Evolutionary conservation across 78 protist genomes (phyloP).

Genomic region (Dictyostelium intermedium): DNA sequence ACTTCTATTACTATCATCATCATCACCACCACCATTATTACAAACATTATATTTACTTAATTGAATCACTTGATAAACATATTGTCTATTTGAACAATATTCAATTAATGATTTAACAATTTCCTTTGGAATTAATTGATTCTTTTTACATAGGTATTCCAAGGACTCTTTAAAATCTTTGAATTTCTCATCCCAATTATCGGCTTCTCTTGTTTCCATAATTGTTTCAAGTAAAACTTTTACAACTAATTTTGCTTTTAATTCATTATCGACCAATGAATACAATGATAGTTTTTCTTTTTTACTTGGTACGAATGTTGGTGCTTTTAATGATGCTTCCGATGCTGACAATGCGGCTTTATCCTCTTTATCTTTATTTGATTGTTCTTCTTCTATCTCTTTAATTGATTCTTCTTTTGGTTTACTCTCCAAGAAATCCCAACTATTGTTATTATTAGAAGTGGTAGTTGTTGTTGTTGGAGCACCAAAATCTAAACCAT

Average conservation of each 20-base stretch:
- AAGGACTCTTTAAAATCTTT: neutral
- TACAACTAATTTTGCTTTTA: slow-evolving; percentile 28
- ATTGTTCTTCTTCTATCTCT: neutral
- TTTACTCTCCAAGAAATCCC: neutral
- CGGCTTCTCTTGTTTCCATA: neutral
- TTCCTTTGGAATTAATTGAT: neutral
- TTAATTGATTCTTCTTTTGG: neutral
- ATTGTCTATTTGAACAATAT: slow-evolving; percentile 48
- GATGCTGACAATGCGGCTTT: neutral
- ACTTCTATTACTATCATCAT: neutral
- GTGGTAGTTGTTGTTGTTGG: neutral
- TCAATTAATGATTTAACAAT: slow-evolving; percentile 5
- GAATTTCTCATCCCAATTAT: neutral
- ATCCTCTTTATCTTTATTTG: neutral
- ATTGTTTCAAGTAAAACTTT: slow-evolving; percentile 20
- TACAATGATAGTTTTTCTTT: slow-evolving; percentile 42
- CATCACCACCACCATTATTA: neutral
- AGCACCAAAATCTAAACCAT: slow-evolving; percentile 14
- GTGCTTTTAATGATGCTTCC: neutral
- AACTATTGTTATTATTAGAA: neutral
- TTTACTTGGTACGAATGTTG: neutral
- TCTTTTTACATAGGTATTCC: neutral
- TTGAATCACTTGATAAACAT: slow-evolving; percentile 1
- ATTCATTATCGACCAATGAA: slow-evolving; percentile 50
- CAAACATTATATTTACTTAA: neutral